phyloP scores from a whole-genome alignment of 106 monocot species.

The Acanthochlamys bracteata region DNA sequence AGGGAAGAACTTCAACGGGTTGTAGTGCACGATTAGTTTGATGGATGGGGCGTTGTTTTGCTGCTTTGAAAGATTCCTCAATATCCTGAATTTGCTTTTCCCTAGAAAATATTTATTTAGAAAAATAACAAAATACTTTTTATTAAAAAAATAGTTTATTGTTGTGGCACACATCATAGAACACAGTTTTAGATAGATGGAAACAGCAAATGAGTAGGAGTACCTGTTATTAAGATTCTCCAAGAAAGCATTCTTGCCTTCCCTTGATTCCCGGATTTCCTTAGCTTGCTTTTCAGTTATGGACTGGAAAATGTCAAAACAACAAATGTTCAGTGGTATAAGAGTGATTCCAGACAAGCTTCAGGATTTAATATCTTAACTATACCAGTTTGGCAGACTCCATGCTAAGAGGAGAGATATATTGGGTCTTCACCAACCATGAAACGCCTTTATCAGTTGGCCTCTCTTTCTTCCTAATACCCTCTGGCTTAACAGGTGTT shows the following conservation, averaged over 20 bases:
- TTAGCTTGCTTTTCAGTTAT: conserved; percentile 94
- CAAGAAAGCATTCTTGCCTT: conserved; percentile 61
- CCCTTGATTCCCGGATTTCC: conserved; percentile 73
- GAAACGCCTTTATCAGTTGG: conserved; percentile 87
- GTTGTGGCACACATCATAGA: too few relatives aligned
- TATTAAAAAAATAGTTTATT: too few relatives aligned
- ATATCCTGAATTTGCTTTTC: conserved; percentile 93
- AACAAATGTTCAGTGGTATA: conserved; percentile 1
- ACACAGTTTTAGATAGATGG: too few relatives aligned
- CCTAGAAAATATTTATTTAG: conserved; percentile 44
- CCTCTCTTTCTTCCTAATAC: conserved; percentile 76
- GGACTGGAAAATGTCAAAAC: conserved; percentile 42
- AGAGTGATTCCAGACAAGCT: neutral
- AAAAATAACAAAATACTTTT: too few relatives aligned
- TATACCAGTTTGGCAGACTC: conserved; percentile 90
- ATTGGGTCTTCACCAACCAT: conserved; percentile 98
- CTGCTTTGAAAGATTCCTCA: conserved; percentile 88
- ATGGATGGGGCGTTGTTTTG: conserved; percentile 76
- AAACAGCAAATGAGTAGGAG: conserved; percentile 8
- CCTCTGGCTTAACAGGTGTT: conserved; percentile 83
- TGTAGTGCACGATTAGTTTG: conserved; percentile 71
- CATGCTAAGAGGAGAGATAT: conserved; percentile 80
- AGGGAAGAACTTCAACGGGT: conserved; percentile 61
- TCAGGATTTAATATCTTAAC: too few relatives aligned
- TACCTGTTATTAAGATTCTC: conserved; percentile 88